phyloP scores from a whole-genome alignment of 306 rosid species.

The Glycine latifolia region DNA sequence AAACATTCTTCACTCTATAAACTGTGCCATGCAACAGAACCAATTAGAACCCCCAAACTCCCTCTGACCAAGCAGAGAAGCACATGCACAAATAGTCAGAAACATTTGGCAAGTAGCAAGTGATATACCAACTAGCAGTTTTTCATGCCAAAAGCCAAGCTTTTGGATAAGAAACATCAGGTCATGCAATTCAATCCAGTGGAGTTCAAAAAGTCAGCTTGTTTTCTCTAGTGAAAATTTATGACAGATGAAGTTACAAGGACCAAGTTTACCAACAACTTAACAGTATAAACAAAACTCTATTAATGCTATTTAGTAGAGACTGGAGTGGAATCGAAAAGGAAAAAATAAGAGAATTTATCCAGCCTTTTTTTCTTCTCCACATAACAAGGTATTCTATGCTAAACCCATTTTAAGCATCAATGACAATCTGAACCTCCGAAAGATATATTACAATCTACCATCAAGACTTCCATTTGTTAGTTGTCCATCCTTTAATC shows the following conservation, averaged over 20 bases:
- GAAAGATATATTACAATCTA: slow-evolving; percentile 30
- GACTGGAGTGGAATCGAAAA: neutral
- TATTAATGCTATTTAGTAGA: slow-evolving; percentile 9
- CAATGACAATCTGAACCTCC: slow-evolving; percentile 6
- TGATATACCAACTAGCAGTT: no score
- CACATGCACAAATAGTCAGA: no score
- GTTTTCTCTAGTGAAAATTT: neutral
- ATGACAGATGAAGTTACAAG: neutral
- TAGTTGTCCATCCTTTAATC: slow-evolving; percentile 46
- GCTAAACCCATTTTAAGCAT: slow-evolving; percentile 25
- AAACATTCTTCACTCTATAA: neutral
- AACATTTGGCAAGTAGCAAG: neutral
- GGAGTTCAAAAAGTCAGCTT: neutral
- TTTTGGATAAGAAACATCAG: neutral
- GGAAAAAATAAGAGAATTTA: neutral
- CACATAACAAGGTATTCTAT: neutral
- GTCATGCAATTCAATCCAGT: neutral
- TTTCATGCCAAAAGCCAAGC: neutral
- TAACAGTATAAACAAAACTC: slow-evolving; percentile 3
- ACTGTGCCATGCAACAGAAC: no score
- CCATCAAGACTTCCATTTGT: slow-evolving; percentile 53
- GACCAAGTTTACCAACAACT: neutral
- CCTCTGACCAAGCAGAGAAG: no score
- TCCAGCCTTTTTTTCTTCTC: neutral
- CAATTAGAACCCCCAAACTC: no score